These are phyloP conservation scores for Pythium volutum DNA, from an alignment of 352 stramenopile species.

Conservation along the genomic window DNA sequence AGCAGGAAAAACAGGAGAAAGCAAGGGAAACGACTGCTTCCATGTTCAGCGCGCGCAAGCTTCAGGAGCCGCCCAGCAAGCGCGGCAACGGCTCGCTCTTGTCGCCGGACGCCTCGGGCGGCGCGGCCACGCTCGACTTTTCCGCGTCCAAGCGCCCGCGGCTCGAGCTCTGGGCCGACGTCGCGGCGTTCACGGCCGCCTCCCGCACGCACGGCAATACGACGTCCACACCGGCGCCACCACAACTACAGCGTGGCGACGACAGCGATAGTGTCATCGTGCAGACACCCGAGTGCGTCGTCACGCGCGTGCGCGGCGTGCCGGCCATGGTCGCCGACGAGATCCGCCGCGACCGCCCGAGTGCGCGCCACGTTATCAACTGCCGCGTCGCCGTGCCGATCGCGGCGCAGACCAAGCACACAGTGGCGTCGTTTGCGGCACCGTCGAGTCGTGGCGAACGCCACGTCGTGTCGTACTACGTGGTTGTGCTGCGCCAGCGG, in stretches of 20 bases:
- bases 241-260: not conserved
- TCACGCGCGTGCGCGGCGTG: conserved; percentile 42
- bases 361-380: conserved; percentile 15
- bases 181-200: conserved; percentile 8
- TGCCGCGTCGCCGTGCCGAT: conserved; percentile 25
- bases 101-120: conserved; percentile 10
- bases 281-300: conserved; percentile 52
- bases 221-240: not conserved
- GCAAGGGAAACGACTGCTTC: not conserved
- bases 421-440: not conserved
- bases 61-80: conserved; percentile 61
- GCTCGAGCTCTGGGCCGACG: conserved; percentile 34
- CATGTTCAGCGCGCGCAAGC: conserved; percentile 79
- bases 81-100: conserved; percentile 44
- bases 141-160: conserved; percentile 57
- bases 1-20: not conserved
- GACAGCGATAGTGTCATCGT: conserved; percentile 35
- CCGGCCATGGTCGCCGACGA: conserved; percentile 44
- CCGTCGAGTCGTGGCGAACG: conserved; percentile 31
- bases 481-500: conserved; percentile 51
- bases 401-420: not conserved
- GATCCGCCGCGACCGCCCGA: conserved; percentile 39
- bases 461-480: conserved; percentile 54
- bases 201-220: conserved; percentile 10
- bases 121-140: conserved; percentile 10